Conservation (phyloP, 176 grass and related monocot genomes). For the Musa acuminata region DNA sequence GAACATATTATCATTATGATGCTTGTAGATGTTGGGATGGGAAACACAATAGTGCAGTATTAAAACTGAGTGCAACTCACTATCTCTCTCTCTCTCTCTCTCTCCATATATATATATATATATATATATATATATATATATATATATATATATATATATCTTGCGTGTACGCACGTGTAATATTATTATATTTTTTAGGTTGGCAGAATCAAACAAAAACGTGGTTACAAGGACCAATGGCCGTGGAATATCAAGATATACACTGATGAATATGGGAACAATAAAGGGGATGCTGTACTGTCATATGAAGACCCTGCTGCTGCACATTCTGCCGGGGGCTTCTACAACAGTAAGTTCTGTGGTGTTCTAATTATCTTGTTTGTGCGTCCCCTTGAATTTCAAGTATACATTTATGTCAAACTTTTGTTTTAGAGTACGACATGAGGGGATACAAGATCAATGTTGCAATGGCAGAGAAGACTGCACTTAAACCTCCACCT, state of each 20-base stretch:
- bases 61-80: too few relatives aligned
- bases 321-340: slow-evolving; percentile 91
- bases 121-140: too few relatives aligned
- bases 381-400: not conserved
- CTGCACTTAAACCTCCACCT: slow-evolving; percentile 71
- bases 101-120: too few relatives aligned
- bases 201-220: slow-evolving; percentile 97
- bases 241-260: slow-evolving; percentile 99
- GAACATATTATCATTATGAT: too few relatives aligned
- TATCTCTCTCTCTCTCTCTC: too few relatives aligned
- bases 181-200: slow-evolving; percentile 34
- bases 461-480: slow-evolving; percentile 95
- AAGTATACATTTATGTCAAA: not conserved
- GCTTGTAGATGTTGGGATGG: too few relatives aligned
- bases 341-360: slow-evolving; percentile 70
- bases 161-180: too few relatives aligned
- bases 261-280: slow-evolving; percentile 81
- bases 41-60: too few relatives aligned
- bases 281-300: slow-evolving; percentile 92
- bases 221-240: slow-evolving; percentile 98
- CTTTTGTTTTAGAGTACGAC: slow-evolving; percentile 57
- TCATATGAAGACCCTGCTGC: slow-evolving; percentile 98
- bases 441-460: slow-evolving; percentile 92
- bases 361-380: too few relatives aligned
- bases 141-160: too few relatives aligned